Base-by-base conservation (phyloP, 768 basidiomycete species). In the Rhizopogon vesiculosus region DNA sequence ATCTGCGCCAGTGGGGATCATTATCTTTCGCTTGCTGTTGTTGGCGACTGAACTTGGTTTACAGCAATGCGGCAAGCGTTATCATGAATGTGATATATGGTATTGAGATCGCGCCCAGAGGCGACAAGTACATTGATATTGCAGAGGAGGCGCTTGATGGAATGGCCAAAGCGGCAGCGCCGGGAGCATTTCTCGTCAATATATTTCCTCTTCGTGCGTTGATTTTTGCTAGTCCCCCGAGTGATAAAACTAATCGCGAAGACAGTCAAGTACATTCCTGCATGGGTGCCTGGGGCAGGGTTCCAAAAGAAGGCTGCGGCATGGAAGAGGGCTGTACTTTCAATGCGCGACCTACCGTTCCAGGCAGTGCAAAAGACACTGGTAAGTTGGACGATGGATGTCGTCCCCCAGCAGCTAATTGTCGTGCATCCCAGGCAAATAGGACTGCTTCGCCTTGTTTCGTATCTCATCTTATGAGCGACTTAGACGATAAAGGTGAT, bases 71-170 rank as follows among this genome's bases (percentile, higher is more conserved):
- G 18, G 80, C 77, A 5, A 76, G 78, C 45, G 72, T 76, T 4
- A 81, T 82, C 51, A 82, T 83, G 79, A 73, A 75, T 19, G 74
- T 80, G 3, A 74, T 74, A 7, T 83, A 82, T 53, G 81, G 80
- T 4, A 80, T 82, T 42, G 64, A 70, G 22, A 73, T 80, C 48
- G 64, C 72, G 8, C 69, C 74, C 8, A 64, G 71, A 19, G 69
- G 72, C 0, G 81, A 82, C 56, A 67, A 66, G 28, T 82, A 81
- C 60, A 72, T 83, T n/a, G 67, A 70, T 3, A 71, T 81, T 16
- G 81, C 80, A 1, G 82, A 83, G 64, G 76, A 70, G 46, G 80
- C 80, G 10, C 60, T 82, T 28, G 76, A 76, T 15, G 77, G 78
- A 2, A 77, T 81, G 76, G 74, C 74, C 2, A 72, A 76, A 62